Conservation (phyloP, 2,329 filamentous ascomycete genomes). For the Fusarium oxysporum region DNA sequence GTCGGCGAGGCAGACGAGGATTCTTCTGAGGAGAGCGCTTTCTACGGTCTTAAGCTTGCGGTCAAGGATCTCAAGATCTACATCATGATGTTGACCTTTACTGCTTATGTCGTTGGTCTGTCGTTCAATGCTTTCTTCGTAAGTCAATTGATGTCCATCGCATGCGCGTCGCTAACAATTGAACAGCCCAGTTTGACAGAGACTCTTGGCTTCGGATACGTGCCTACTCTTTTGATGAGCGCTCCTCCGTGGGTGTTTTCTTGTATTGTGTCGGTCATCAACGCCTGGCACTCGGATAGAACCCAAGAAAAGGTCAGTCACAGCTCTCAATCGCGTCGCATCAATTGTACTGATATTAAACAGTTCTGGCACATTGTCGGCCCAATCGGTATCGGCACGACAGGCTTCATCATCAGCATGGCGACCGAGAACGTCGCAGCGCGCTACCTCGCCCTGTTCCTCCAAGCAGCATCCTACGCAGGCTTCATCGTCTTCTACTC, state of each 20-base stretch:
- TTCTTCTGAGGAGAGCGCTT: slow-evolving; percentile 59
- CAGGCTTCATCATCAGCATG: slow-evolving; percentile 71
- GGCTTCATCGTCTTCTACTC: slow-evolving; percentile 69
- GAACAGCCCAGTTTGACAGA: slow-evolving; percentile 59
- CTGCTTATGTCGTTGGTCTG: slow-evolving; percentile 68
- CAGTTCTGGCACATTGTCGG: slow-evolving; percentile 69
- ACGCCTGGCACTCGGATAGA: slow-evolving; percentile 67
- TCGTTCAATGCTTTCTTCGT: slow-evolving; percentile 70
- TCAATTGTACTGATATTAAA: neutral
- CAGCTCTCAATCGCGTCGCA: no score
- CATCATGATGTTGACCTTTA: slow-evolving; percentile 71
- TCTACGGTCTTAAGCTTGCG: slow-evolving; percentile 68
- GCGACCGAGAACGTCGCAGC: slow-evolving; percentile 65
- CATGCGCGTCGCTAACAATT: neutral
- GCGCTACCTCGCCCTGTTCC: slow-evolving; percentile 70
- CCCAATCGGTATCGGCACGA: slow-evolving; percentile 64
- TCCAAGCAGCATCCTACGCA: slow-evolving; percentile 68
- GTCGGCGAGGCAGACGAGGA: slow-evolving; percentile 68
- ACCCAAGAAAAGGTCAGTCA: slow-evolving; percentile 62
- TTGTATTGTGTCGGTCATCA: slow-evolving; percentile 65
- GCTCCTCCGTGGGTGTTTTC: slow-evolving; percentile 70
- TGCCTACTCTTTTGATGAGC: slow-evolving; percentile 66
- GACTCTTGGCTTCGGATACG: slow-evolving; percentile 64
- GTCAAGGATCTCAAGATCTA: slow-evolving; percentile 72
- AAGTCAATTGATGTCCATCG: neutral